phyloP scores from a whole-genome alignment of 2,329 filamentous ascomycete genomes.

The Exophiala viscosa region DNA sequence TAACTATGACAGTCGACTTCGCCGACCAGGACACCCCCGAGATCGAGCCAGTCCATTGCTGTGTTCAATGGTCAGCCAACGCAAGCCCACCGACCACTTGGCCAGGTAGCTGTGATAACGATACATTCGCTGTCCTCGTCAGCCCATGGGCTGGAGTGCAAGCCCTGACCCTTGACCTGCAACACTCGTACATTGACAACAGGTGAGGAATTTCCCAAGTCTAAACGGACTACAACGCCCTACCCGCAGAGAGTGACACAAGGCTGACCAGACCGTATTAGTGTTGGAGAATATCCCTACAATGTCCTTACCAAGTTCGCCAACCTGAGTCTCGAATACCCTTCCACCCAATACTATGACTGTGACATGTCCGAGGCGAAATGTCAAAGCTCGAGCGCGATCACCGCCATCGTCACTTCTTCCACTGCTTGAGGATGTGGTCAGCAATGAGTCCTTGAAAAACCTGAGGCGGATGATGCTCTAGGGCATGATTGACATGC shows the following conservation, averaged over 20 bases:
- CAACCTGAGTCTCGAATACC: slow-evolving; percentile 19
- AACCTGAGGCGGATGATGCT: neutral
- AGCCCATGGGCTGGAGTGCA: slow-evolving; percentile 21
- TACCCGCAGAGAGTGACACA: neutral
- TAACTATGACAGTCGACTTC: slow-evolving; percentile 21
- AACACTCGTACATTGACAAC: slow-evolving; percentile 24
- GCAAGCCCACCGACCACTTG: slow-evolving; percentile 10
- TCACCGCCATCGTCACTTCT: slow-evolving; percentile 17
- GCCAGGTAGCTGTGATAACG: slow-evolving; percentile 17
- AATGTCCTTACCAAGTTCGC: slow-evolving; percentile 25
- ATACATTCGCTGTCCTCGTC: slow-evolving; percentile 19
- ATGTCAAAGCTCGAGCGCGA: slow-evolving; percentile 17
- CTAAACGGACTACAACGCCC: neutral
- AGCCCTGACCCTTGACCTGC: slow-evolving; percentile 21
- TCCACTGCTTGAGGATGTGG: slow-evolving; percentile 16
- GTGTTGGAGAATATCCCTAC: slow-evolving; percentile 21
- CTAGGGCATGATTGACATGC: neutral
- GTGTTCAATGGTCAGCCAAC: slow-evolving; percentile 25
- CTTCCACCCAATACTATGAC: slow-evolving; percentile 17
- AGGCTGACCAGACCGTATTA: neutral
- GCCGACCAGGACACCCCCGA: slow-evolving; percentile 25
- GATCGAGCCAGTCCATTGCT: slow-evolving; percentile 18
- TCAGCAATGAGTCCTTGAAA: neutral
- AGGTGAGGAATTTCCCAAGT: slow-evolving; percentile 6
- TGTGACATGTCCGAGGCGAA: slow-evolving; percentile 20